These are phyloP conservation scores for Pleodorina starrii DNA, from an alignment of 139 green algal genomes.

Conservation along the genomic window DNA sequence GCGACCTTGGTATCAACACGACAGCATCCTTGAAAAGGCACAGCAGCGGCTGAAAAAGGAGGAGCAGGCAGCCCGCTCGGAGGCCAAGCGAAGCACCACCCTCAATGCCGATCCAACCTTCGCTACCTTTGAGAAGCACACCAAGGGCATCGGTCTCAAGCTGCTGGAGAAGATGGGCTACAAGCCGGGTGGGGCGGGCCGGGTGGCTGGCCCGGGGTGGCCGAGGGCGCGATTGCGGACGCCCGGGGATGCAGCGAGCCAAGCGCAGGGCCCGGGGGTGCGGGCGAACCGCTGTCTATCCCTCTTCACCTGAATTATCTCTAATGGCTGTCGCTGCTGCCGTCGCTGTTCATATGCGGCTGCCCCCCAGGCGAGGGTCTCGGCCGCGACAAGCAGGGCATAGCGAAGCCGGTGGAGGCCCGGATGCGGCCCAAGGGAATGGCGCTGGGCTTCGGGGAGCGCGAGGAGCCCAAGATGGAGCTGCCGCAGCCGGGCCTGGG, in stretches of 20 bases:
- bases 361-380: constrained; percentile 65
- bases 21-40: constrained; percentile 63
- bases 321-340: too few relatives aligned
- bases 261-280: too few relatives aligned
- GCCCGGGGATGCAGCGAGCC: too few relatives aligned
- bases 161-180: constrained; percentile 98
- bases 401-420: constrained; percentile 89
- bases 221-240: too few relatives aligned
- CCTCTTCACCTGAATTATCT: too few relatives aligned
- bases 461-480: constrained; percentile 71
- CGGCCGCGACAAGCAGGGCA: constrained; percentile 83
- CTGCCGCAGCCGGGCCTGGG: constrained; percentile 18
- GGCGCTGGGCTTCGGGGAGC: constrained; percentile 93
- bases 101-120: constrained; percentile 65
- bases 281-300: too few relatives aligned
- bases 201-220: too few relatives aligned
- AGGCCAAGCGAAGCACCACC: constrained; percentile 20
- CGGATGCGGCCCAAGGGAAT: constrained; percentile 93
- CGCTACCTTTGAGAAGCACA: constrained; percentile 92
- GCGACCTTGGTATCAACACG: too few relatives aligned
- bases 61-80: constrained; percentile 40
- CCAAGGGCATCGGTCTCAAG: constrained; percentile 95
- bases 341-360: too few relatives aligned
- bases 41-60: constrained; percentile 49
- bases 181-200: constrained; percentile 82